Evolutionary conservation across 2,329 filamentous ascomycete genomes (phyloP).

Genomic region (Microdochium trichocladiopsis): DNA sequence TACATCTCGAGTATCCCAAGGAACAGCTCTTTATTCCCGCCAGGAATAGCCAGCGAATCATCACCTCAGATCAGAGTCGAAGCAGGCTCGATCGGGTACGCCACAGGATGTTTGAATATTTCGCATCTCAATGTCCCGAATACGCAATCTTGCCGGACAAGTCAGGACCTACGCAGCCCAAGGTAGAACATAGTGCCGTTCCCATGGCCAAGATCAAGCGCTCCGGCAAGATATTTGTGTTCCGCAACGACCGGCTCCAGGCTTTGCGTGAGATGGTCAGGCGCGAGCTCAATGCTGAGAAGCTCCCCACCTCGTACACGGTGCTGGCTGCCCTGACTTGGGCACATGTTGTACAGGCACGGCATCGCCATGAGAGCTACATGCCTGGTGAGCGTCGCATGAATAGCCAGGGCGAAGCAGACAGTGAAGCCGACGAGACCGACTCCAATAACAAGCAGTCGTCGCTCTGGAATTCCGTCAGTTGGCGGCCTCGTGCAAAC

Average conservation of each 20-base stretch:
- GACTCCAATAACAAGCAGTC: slow-evolving; percentile 8
- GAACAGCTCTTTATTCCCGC: slow-evolving; percentile 16
- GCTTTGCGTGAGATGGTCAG: slow-evolving; percentile 18
- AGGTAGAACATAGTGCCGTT: slow-evolving; percentile 14
- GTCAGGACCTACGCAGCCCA: slow-evolving; percentile 28
- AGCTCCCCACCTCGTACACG: slow-evolving; percentile 28
- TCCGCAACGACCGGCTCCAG: slow-evolving; percentile 23
- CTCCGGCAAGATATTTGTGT: slow-evolving; percentile 33
- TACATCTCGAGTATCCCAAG: slow-evolving; percentile 11
- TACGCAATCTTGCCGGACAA: slow-evolving; percentile 22
- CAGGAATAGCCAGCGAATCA: too few species aligned
- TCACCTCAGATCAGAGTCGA: too few species aligned
- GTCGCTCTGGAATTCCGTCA: slow-evolving; percentile 31
- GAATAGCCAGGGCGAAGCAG: neutral
- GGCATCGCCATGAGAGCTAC: slow-evolving; percentile 15
- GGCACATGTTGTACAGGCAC: slow-evolving; percentile 28
- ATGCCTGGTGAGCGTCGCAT: slow-evolving; percentile 6
- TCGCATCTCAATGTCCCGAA: slow-evolving; percentile 27
- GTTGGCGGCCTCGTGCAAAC: slow-evolving; percentile 31
- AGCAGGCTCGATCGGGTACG: slow-evolving; percentile 1
- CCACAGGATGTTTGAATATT: slow-evolving; percentile 11
- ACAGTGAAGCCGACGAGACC: too few species aligned
- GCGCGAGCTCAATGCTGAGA: slow-evolving; percentile 6
- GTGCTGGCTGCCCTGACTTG: slow-evolving; percentile 31
- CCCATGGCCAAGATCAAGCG: slow-evolving; percentile 22